Percentiles rank a stretch among this genome's conserved stretches.
phyloP scores from a whole-genome alignment of 2,329 filamentous ascomycete genomes.

The Sporothrix dimorphospora region DNA sequence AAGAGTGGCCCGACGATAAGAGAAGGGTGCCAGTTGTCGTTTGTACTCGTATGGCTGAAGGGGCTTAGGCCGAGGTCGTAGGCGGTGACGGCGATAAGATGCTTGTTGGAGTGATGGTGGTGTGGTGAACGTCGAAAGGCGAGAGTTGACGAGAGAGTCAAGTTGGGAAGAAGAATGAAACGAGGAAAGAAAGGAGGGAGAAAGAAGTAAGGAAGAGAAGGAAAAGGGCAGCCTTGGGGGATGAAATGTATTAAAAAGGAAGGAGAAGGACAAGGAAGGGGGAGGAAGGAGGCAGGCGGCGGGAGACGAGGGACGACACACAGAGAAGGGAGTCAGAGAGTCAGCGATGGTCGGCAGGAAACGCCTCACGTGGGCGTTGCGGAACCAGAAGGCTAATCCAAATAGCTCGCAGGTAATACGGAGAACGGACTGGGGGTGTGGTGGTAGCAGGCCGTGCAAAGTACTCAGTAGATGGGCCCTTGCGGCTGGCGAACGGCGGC shows the following conservation, averaged over 20 bases:
- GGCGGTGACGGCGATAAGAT: not conserved
- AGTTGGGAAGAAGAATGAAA: not conserved
- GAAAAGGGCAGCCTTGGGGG: not conserved
- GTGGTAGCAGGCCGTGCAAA: not conserved
- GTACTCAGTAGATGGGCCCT: slow-evolving; percentile 7
- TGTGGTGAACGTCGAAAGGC: not conserved
- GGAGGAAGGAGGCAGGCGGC: not conserved
- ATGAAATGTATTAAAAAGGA: slow-evolving; percentile 18
- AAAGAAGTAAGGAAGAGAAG: slow-evolving; percentile 2
- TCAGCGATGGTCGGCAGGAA: slow-evolving; percentile 25
- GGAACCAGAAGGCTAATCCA: slow-evolving; percentile 23
- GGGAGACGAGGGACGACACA: slow-evolving; percentile 13
- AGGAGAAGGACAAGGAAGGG: slow-evolving; percentile 11
- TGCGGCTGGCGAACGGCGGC: slow-evolving; percentile 15
- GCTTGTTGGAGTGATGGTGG: not conserved
- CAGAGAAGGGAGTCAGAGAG: slow-evolving; percentile 2
- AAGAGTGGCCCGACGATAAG: slow-evolving; percentile 6
- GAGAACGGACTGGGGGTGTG: slow-evolving; percentile 17
- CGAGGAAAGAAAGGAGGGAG: not conserved
- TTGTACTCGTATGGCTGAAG: not conserved
- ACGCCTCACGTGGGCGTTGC: slow-evolving; percentile 26
- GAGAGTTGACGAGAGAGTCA: slow-evolving; percentile 3
- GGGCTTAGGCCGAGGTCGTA: slow-evolving; percentile 15
- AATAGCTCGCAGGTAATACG: slow-evolving; percentile 23
- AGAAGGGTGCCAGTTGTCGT: not conserved